Evolutionary conservation across 176 grass and related monocot genomes (phyloP).

Genomic region (Rhipidocladum racemiflorum): DNA sequence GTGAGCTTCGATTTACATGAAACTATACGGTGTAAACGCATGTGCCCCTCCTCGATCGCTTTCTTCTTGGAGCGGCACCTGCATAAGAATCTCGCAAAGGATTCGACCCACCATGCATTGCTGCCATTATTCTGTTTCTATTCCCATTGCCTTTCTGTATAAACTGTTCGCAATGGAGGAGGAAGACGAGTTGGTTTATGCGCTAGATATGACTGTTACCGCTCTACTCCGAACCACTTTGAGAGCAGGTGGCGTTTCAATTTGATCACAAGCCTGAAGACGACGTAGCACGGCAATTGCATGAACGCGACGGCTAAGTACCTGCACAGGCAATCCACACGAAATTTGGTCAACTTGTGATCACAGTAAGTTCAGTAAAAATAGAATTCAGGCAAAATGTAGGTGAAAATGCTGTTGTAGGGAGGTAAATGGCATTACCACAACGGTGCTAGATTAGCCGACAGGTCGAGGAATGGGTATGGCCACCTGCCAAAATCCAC

Average conservation of each 20-base stretch:
- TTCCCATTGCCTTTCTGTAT: neutral
- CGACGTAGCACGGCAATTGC: constrained; percentile 78
- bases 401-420: neutral
- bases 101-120: neutral
- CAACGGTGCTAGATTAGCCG: constrained; percentile 51
- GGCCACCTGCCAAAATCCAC: constrained; percentile 70
- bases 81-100: constrained; percentile 21
- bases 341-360: neutral
- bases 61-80: constrained; percentile 8
- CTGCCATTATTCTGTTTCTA: neutral
- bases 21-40: constrained; percentile 25
- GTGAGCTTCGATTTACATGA: constrained; percentile 40
- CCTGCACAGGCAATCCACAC: constrained; percentile 26
- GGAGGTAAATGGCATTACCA: constrained; percentile 52
- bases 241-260: constrained; percentile 62
- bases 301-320: constrained; percentile 65
- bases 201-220: neutral
- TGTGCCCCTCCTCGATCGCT: constrained; percentile 11
- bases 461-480: constrained; percentile 84
- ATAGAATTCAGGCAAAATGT: neutral
- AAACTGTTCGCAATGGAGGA: neutral
- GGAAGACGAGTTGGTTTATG: constrained; percentile 1
- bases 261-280: constrained; percentile 67
- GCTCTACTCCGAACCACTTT: constrained; percentile 42
- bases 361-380: neutral